Evolutionary conservation across 495 filamentous ascomycete species (phyloP), one percentile per base, ranked within the genome.

Genomic region (Penicillium ochrochloron): DNA sequence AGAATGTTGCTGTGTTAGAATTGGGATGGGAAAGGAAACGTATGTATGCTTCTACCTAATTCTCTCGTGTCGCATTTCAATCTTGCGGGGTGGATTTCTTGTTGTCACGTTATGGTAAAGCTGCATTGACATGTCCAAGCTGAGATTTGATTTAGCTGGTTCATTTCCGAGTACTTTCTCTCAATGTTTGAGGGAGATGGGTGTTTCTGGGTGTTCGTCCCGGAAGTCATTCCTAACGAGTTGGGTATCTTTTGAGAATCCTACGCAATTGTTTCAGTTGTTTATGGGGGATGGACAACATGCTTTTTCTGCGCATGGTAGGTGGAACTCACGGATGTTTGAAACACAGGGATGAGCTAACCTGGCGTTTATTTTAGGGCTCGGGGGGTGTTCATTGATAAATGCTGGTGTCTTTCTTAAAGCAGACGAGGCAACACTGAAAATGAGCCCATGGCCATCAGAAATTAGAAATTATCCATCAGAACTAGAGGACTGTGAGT

Each of bases 401-500:
- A 90, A 90, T 63, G 85, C 87, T 3, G 90, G 90, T 71, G 86
- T 90, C 8, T 90, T 88, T 55, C 77, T 46, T 7, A 79, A 83
- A 66, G 85, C 85, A 14, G 88, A 90, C 62, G 68, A 81, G 59
- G 71, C 74, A 10, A 86, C 83, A 3, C 70, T 90, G 42, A 61
- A 69, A n/a, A 73, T 87, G 73, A 78, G 81, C 23, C 71, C 78
- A 25, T 90, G 87, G 88, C 88, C 88, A 14, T 53, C 80, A 2
- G 84, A 90, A 72, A 83, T 90, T 12, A 70, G 82, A 31, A 57
- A 86, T 17, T 74, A 21, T 19, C 78, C 15, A 65, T 73, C 12
- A 68, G 50, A 7, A 59, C 89, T 46, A 56, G 73, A 84, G 5
- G 64, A 79, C 61, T 89, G 88, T 86, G 71, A 78, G 81, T 69